Percentiles rank a stretch among this genome's conserved stretches.
Conservation (phyloP, 495 filamentous ascomycete genomes). For the Lentithecium fluviatile region DNA sequence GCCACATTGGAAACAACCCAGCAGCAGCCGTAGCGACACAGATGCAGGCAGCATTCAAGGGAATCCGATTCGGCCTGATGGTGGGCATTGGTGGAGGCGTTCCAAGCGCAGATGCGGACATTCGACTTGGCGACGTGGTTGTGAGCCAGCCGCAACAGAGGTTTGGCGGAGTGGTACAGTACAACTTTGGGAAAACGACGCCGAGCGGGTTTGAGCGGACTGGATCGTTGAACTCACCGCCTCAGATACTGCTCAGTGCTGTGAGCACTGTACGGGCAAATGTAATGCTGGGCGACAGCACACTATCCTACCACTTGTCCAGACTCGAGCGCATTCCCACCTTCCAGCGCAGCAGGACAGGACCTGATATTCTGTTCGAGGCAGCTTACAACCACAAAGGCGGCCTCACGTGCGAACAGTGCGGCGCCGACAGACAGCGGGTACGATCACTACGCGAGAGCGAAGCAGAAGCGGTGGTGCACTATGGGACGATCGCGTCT, state of each 20-base stretch:
- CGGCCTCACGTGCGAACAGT: constrained; percentile 14
- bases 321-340: constrained; percentile 9
- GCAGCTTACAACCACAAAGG: constrained; percentile 27
- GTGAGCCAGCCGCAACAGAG: constrained; percentile 38
- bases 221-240: constrained; percentile 37
- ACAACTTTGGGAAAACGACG: constrained; percentile 39
- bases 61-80: constrained; percentile 47
- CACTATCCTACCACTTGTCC: constrained; percentile 15
- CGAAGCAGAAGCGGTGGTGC: constrained; percentile 35
- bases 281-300: constrained; percentile 7
- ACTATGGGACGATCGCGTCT: constrained; percentile 48
- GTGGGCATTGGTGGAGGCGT: constrained; percentile 52
- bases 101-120: constrained; percentile 41
- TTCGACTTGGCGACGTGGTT: constrained; percentile 51
- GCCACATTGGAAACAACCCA: constrained; percentile 43
- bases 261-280: constrained; percentile 28
- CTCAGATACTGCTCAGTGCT: constrained; percentile 30
- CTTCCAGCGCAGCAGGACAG: constrained; percentile 12
- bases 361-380: constrained; percentile 33
- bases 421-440: constrained; percentile 12
- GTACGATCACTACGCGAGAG: constrained; percentile 19
- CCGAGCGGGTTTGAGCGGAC: constrained; percentile 28
- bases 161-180: constrained; percentile 44
- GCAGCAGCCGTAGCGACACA: constrained; percentile 41
- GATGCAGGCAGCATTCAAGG: constrained; percentile 46